Percentiles rank a stretch among this genome's conserved stretches.
These are phyloP conservation scores for Symbiodinium natans DNA, from an alignment of 73 alveolate genomes.

Conservation along the genomic window DNA sequence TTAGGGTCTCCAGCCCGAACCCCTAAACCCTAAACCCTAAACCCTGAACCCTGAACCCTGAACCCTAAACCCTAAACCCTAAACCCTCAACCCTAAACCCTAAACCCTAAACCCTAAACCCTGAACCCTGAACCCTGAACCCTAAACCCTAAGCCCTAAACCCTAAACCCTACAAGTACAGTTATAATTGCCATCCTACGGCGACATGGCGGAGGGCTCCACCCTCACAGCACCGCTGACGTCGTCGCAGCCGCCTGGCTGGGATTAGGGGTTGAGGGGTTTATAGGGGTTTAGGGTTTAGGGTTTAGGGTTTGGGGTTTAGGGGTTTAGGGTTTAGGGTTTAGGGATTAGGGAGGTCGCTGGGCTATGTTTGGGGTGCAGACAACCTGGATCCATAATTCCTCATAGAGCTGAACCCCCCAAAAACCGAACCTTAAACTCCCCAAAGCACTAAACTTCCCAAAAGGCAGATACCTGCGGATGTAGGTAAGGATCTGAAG, in stretches of 20 bases:
- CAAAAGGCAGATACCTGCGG: no score
- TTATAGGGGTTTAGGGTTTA: no score
- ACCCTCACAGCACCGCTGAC: background rate
- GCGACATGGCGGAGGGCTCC: background rate
- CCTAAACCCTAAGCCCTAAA: background rate
- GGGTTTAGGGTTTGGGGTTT: no score
- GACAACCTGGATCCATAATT: no score
- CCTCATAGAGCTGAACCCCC: no score
- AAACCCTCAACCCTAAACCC: background rate
- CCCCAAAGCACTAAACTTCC: background rate
- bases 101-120: background rate
- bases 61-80: background rate
- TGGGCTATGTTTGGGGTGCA: no score
- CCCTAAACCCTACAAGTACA: background rate
- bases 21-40: background rate
- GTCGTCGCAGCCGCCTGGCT: background rate
- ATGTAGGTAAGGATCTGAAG: no score
- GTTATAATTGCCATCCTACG: background rate
- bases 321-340: no score
- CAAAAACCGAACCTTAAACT: no score
- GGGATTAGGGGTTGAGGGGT: no score
- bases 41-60: background rate
- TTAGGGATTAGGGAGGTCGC: no score
- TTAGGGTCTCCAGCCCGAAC: background rate
- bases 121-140: background rate